Evolutionary conservation across 2,329 filamentous ascomycete genomes (phyloP).

Genomic region (Hypoxylon sp.): DNA sequence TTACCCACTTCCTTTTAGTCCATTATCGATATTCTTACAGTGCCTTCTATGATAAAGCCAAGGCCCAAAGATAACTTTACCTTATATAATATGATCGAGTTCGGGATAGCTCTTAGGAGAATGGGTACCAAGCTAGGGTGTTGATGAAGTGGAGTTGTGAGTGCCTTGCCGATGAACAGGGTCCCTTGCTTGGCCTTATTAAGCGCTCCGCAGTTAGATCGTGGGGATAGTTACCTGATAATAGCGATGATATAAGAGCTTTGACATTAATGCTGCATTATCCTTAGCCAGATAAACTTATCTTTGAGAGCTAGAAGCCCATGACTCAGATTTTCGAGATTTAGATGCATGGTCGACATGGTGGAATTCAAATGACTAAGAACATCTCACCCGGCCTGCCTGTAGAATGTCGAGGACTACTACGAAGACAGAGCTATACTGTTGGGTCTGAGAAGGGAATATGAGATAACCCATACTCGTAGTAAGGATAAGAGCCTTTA

Average conservation of each 20-base stretch:
- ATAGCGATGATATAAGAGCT: not conserved
- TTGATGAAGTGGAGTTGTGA: not conserved
- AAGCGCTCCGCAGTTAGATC: conserved; percentile 18
- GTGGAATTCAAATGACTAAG: no score
- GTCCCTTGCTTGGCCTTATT: conserved; percentile 15
- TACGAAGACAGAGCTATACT: no score
- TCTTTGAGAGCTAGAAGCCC: no score
- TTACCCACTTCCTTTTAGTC: not conserved
- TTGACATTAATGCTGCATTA: not conserved
- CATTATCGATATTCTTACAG: conserved; percentile 16
- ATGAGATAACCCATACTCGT: not conserved
- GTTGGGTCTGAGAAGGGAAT: not conserved
- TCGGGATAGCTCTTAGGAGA: not conserved
- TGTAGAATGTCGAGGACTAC: no score
- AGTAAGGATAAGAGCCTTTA: not conserved
- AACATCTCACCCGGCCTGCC: no score
- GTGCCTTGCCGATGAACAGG: conserved; percentile 10
- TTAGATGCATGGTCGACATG: no score
- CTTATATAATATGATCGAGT: not conserved
- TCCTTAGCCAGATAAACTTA: not conserved
- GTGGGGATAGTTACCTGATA: conserved; percentile 1
- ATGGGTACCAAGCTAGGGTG: not conserved
- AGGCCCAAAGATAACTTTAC: not conserved
- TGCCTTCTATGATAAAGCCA: not conserved
- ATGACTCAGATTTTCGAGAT: no score